Base-by-base conservation (phyloP, 306 rosid species). In the Argentina anserina region DNA sequence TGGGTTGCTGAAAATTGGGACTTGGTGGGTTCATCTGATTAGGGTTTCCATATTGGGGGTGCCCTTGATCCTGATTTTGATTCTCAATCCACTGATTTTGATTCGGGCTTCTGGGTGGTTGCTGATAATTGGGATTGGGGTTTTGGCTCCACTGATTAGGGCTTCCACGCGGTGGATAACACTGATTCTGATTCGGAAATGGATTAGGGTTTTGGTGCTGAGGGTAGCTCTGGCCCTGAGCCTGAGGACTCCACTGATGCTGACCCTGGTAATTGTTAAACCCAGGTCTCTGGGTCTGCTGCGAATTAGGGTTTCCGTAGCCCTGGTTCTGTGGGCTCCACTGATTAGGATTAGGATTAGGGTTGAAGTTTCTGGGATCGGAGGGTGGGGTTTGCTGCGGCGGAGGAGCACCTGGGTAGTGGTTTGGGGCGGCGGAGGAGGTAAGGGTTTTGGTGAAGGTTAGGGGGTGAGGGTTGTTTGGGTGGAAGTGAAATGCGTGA, bases 401-500 rank as follows among this genome's bases (percentile, higher is more conserved):
- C 8, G 82, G 65, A 49, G 82, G 82, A 21, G 18, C n/a, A n/a
- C 76, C 83, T 17, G 78, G 84, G 69, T 65, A 79, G 1, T 88
- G 82, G 7, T 79, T 82, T 72, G 93, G 91, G 45, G 79, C 14
- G 0, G 96, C 81, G 10, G 87, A 84, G 41, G 92, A 82, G 80
- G 80, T 81, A 15, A 88, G 84, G 71, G 87, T 63, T 84, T 76
- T 80, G 64, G 71, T 21, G 6, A 75, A 26, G 71, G 29, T 26
- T 14, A 34, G 74, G 40, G 69, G 61, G 29, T 14, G 50, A 70
- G 39, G 2, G 76, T 28, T 14, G 74, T 15, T 69, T 3, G 36
- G 40, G 33, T 18, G 23, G 50, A 42, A 59, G 40, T 71, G 65
- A 69, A 63, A n/a, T 71, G 58, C 58, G 67, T 33, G 49, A 58